Evolutionary conservation across 2,329 filamentous ascomycete genomes (phyloP).

Genomic region (Hypoxylon sp.): DNA sequence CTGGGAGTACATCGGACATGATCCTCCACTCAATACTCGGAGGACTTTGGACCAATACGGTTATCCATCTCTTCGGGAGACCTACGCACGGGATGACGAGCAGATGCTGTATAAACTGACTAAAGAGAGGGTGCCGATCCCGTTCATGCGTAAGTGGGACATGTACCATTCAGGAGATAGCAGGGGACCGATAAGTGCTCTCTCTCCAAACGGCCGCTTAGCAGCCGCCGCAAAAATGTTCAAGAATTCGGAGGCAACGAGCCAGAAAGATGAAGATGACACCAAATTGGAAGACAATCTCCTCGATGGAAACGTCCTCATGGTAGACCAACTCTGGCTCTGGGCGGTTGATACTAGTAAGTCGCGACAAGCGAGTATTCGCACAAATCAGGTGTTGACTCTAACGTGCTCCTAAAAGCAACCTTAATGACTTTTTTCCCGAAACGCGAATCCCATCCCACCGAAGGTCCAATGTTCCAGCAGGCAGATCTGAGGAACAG

Average conservation of each 20-base stretch:
- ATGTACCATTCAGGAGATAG: conserved; percentile 46
- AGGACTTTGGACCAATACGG: conserved; percentile 75
- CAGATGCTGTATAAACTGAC: conserved; percentile 78
- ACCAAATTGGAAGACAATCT: conserved; percentile 56
- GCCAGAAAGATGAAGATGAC: conserved; percentile 53
- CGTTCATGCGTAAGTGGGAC: conserved; percentile 46
- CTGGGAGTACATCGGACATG: conserved; percentile 73
- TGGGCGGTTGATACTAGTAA: conserved; percentile 70
- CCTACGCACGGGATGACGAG: conserved; percentile 73
- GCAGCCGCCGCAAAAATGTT: conserved; percentile 41
- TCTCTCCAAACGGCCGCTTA: conserved; percentile 47
- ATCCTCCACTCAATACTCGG: conserved; percentile 73
- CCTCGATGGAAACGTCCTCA: conserved; percentile 71
- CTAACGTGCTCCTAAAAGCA: conserved; percentile 53
- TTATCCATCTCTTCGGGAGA: conserved; percentile 73
- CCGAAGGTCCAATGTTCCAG: conserved; percentile 69
- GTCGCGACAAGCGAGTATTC: conserved; percentile 42
- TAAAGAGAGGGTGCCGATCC: conserved; percentile 59
- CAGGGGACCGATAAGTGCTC: conserved; percentile 24
- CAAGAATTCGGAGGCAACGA: conserved; percentile 36
- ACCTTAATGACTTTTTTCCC: conserved; percentile 70
- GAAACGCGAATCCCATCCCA: conserved; percentile 67
- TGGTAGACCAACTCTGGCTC: conserved; percentile 77
- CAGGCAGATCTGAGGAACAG: conserved; percentile 75
- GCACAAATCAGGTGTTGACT: background rate